phyloP scores from a whole-genome alignment of 2,329 filamentous ascomycete genomes.

The Trichoderma lentiforme region DNA sequence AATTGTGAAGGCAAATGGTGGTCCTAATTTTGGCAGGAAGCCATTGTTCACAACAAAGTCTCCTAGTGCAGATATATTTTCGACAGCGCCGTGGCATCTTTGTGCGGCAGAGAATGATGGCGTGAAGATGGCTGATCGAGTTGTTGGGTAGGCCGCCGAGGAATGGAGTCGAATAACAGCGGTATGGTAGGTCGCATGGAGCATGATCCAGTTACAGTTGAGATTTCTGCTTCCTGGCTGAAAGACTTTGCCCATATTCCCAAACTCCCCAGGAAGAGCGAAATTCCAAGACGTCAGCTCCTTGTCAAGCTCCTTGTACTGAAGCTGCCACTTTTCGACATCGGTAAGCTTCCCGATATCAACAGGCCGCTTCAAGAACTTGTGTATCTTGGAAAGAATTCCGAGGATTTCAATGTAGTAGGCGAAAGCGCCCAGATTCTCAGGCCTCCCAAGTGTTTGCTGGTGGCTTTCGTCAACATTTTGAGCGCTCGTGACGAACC shows the following conservation, averaged over 20 bases:
- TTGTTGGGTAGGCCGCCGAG: slow-evolving; percentile 88
- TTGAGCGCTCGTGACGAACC: slow-evolving; percentile 61
- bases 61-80: slow-evolving; percentile 74
- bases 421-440: slow-evolving; percentile 82
- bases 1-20: slow-evolving; percentile 85
- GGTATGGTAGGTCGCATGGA: slow-evolving; percentile 86
- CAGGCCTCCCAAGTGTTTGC: slow-evolving; percentile 64
- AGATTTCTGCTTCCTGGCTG: slow-evolving; percentile 65
- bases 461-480: slow-evolving; percentile 47
- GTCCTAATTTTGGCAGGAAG: slow-evolving; percentile 76
- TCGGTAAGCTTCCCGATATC: slow-evolving; percentile 82
- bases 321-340: slow-evolving; percentile 84
- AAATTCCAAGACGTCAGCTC: slow-evolving; percentile 81
- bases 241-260: slow-evolving; percentile 77
- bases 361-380: slow-evolving; percentile 83
- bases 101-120: slow-evolving; percentile 84
- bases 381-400: slow-evolving; percentile 82
- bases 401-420: slow-evolving; percentile 89
- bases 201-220: slow-evolving; percentile 84
- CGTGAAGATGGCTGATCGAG: slow-evolving; percentile 82
- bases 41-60: slow-evolving; percentile 73
- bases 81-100: slow-evolving; percentile 76
- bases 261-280: slow-evolving; percentile 75
- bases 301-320: slow-evolving; percentile 80
- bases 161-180: slow-evolving; percentile 88